phyloP scores from a whole-genome alignment of 2,329 filamentous ascomycete species.

The Fusarium sp. region DNA sequence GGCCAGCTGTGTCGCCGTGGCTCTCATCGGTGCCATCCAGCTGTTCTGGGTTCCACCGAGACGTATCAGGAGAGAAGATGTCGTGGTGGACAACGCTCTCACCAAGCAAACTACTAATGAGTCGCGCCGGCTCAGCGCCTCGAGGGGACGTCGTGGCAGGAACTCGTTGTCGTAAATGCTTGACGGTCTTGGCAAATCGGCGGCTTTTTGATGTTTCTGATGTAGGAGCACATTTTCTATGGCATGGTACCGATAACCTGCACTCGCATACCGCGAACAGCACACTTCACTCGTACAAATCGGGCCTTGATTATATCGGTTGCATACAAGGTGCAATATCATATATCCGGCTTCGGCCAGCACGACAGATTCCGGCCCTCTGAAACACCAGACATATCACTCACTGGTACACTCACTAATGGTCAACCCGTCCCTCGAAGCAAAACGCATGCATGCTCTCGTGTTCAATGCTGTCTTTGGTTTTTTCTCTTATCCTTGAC shows the following conservation, averaged over 20 bases:
- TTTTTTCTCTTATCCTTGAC: not conserved
- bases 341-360: not conserved
- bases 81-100: conserved; percentile 35
- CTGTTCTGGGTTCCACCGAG: conserved; percentile 36
- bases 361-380: not conserved
- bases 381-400: not conserved
- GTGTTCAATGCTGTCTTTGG: not conserved
- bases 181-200: not conserved
- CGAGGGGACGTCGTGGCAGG: conserved; percentile 10
- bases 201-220: not conserved
- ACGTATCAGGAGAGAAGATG: conserved; percentile 10
- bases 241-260: not conserved
- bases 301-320: not conserved
- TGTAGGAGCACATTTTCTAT: too few relatives aligned
- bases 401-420: not conserved
- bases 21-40: conserved; percentile 35
- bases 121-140: conserved; percentile 6
- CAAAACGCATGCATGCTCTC: not conserved
- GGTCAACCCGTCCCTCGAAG: not conserved
- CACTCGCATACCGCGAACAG: not conserved
- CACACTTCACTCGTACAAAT: not conserved
- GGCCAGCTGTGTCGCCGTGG: conserved; percentile 49
- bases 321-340: not conserved
- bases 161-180: conserved; percentile 15
- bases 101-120: conserved; percentile 28